Conservation (phyloP, 306 rosid species). For the Rosa rugosa region DNA sequence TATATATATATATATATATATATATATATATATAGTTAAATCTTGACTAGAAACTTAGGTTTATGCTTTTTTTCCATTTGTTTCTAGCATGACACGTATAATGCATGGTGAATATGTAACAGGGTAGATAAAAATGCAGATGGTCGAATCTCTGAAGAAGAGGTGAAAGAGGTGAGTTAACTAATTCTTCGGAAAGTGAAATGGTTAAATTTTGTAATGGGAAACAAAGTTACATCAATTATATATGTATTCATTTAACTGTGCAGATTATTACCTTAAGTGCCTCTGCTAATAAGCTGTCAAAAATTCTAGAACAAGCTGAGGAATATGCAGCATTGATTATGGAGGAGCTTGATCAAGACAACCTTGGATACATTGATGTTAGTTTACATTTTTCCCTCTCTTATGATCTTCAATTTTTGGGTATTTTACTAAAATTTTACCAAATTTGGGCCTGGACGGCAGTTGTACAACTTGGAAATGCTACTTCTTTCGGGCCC, state of each 20-base stretch:
- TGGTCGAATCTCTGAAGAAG: conserved; percentile 73
- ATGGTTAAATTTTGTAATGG: neutral
- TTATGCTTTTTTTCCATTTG: neutral
- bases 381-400: conserved; percentile 26
- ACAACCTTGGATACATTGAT: conserved; percentile 75
- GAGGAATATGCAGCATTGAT: conserved; percentile 93
- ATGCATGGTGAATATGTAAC: conserved; percentile 12
- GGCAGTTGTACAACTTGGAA: conserved; percentile 81
- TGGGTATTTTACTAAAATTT: too few species aligned
- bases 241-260: neutral
- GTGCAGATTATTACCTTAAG: conserved; percentile 70
- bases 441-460: neutral
- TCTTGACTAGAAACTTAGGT: neutral
- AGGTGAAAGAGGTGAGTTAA: conserved; percentile 71
- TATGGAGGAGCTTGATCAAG: conserved; percentile 90
- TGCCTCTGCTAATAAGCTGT: conserved; percentile 84
- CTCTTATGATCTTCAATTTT: neutral
- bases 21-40: neutral
- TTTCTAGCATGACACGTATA: neutral
- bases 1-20: too few species aligned
- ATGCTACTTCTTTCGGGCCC: conserved; percentile 83
- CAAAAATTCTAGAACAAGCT: conserved; percentile 70
- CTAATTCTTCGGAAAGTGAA: neutral
- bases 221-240: neutral
- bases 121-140: conserved; percentile 97